Evolutionary conservation across 306 rosid genomes (phyloP), one percentile per base, ranked within the genome.

Genomic region (Cicer bijugum): DNA sequence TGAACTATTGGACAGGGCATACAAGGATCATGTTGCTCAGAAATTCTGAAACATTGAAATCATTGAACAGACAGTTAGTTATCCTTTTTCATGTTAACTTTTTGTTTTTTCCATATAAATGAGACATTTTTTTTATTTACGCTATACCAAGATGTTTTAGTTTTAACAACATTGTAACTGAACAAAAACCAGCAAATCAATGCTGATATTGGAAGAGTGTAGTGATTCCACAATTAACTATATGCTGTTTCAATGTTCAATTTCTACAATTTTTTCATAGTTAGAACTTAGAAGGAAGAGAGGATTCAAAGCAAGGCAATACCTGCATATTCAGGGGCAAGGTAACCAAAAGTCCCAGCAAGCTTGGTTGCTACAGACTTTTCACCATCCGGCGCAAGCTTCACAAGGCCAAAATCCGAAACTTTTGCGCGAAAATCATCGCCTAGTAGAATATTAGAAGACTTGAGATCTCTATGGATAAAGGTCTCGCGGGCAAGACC

Each of bases 291-390:
- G 72, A 77, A 82, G 40, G 42, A 71, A 68, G 15, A 63, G 12
- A 45, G 8, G 35, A 58, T 47, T 55, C 12, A 42, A 83, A 71
- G 53, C 7, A 76, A n/a, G 42, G 38, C 5, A 44, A 42, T 85
- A 89, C 96, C 93, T 47, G 93, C 93, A 85, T 88, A 92, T 77
- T 92, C 97, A 33, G 97, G 97, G 23, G 97, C 97, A 57, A 92
- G 90, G 82, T 92, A 92, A 19, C 97, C 97, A 67, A 92, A 92
- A 42, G 97, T 92, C 14, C 97, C 96, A 4, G 96, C 96, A 74
- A 92, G 91, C 78, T 76, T 89, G 37, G 97, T 89, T 1, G 78
- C 86, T 52, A 92, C 74, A 16, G 91, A 89, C 37, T 89, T 92
- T 52, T 82, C 87, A 4, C 93, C 88, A 59, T 89, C 83, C 0